Conservation (phyloP, 2,329 filamentous ascomycete genomes). For the Hortaea sp. region DNA sequence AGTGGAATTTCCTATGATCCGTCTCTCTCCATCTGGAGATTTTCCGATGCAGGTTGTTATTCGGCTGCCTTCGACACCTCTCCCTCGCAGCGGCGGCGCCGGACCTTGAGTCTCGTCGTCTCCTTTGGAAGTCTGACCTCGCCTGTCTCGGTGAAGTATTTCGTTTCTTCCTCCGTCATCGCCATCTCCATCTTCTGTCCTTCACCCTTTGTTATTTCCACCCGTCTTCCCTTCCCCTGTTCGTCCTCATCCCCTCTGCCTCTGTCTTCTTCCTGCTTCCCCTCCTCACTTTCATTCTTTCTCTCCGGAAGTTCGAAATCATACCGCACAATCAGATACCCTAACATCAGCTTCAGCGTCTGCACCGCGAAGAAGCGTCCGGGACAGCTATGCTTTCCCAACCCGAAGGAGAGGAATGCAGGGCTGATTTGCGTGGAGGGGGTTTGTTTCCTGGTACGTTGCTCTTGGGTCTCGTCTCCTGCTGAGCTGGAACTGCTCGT, state of each 20-base stretch:
- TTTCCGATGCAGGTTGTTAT: too few species aligned
- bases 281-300: background rate
- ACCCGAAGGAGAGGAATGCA: constrained; percentile 8
- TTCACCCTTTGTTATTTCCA: too few species aligned
- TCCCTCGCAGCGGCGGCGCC: background rate
- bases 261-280: too few species aligned
- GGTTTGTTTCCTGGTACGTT: background rate
- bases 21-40: too few species aligned
- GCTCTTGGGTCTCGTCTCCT: background rate
- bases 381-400: constrained; percentile 10
- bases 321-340: constrained; percentile 6
- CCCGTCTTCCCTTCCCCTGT: too few species aligned
- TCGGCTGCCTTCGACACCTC: too few species aligned
- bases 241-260: too few species aligned
- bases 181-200: too few species aligned
- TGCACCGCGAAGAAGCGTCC: constrained; percentile 10
- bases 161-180: too few species aligned
- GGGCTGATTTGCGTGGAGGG: background rate
- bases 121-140: background rate
- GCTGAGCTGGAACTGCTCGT: too few species aligned
- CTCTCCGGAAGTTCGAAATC: constrained; percentile 5
- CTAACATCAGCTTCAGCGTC: constrained; percentile 9
- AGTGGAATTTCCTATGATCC: too few species aligned
- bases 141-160: background rate
- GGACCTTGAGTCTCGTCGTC: background rate